phyloP scores from a whole-genome alignment of 352 stramenopile genomes.

The Thalassiosira mediterranea region DNA sequence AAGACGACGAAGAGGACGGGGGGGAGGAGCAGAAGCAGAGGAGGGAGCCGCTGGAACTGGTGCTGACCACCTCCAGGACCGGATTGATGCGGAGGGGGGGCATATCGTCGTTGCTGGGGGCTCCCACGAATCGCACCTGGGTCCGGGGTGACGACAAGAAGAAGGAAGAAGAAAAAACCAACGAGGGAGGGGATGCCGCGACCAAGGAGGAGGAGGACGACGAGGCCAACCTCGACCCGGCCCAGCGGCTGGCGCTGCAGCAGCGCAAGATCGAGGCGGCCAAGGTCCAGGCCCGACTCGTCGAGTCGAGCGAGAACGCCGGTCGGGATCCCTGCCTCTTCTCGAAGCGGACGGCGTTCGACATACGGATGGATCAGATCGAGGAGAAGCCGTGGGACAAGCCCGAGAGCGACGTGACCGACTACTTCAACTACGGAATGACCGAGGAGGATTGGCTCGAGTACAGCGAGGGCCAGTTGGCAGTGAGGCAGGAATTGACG shows the following conservation, averaged over 20 bases:
- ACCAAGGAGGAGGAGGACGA: constrained; percentile 58
- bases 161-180: constrained; percentile 16
- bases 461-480: constrained; percentile 73
- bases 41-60: constrained; percentile 54
- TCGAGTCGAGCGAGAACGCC: constrained; percentile 82
- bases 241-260: constrained; percentile 65
- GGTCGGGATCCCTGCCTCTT: constrained; percentile 80
- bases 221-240: constrained; percentile 69
- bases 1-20: constrained; percentile 32
- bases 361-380: constrained; percentile 85
- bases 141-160: constrained; percentile 27
- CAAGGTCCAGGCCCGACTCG: constrained; percentile 58
- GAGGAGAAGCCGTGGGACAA: constrained; percentile 80
- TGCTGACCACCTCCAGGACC: constrained; percentile 70
- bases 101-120: constrained; percentile 38
- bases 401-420: constrained; percentile 56
- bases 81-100: constrained; percentile 76
- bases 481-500: constrained; percentile 77
- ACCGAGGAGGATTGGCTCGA: constrained; percentile 79
- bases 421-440: constrained; percentile 84
- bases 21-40: neutral
- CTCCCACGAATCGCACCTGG: constrained; percentile 73
- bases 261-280: constrained; percentile 76
- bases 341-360: constrained; percentile 80
- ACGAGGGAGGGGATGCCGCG: constrained; percentile 8